Evolutionary conservation across 306 rosid species (phyloP).

Genomic region (Cicer yamashitae): DNA sequence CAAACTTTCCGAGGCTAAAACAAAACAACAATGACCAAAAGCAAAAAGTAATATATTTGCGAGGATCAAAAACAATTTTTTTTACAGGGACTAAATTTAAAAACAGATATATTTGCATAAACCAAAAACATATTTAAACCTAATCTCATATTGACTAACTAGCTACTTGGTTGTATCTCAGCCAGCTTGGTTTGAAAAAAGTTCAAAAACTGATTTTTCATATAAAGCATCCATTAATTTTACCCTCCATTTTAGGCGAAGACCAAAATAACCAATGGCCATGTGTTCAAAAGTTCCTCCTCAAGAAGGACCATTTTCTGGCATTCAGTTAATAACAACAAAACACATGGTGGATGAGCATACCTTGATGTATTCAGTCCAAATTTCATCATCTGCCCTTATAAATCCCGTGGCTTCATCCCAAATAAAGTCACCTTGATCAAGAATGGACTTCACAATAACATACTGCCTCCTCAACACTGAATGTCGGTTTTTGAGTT

Average conservation of each 20-base stretch:
- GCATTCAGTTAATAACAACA: constrained; percentile 13
- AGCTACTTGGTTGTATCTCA: constrained; percentile 1
- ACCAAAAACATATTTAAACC: too few species aligned
- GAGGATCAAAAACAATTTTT: too few species aligned
- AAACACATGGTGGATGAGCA: constrained; percentile 41
- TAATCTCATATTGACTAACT: constrained; percentile 9
- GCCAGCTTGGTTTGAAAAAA: not conserved
- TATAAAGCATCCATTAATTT: constrained; percentile 15
- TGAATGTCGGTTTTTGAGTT: constrained; percentile 74
- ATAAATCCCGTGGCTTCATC: constrained; percentile 70
- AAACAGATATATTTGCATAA: too few species aligned
- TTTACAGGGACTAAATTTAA: too few species aligned
- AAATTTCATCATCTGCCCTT: constrained; percentile 59
- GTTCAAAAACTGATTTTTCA: constrained; percentile 18
- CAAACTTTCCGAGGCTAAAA: too few species aligned
- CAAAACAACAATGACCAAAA: too few species aligned
- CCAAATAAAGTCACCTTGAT: constrained; percentile 60
- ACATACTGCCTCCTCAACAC: constrained; percentile 69
- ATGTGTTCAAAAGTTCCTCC: constrained; percentile 36
- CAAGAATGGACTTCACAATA: constrained; percentile 64
- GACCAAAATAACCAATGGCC: not conserved
- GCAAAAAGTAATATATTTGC: too few species aligned
- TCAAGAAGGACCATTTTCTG: constrained; percentile 25
- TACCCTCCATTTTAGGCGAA: constrained; percentile 1
- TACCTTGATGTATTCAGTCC: constrained; percentile 72